These are phyloP conservation scores for Amanita thiersii DNA, from an alignment of 768 basidiomycete species.

Conservation along the genomic window DNA sequence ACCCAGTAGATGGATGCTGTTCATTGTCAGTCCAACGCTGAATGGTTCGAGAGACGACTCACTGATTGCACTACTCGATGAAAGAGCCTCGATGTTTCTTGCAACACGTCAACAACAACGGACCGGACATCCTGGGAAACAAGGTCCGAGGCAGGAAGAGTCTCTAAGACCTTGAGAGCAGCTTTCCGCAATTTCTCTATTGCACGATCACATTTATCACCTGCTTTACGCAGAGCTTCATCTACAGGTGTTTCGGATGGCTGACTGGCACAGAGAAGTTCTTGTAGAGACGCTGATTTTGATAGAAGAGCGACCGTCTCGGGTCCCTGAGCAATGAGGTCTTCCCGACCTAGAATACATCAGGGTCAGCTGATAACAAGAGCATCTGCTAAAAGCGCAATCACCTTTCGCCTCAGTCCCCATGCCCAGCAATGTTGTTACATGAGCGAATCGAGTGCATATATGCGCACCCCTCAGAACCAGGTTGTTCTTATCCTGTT, in stretches of 20 bases:
- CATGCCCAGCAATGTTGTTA: conserved; percentile 2
- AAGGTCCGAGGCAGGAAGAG: conserved; percentile 2
- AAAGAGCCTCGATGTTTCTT: conserved; percentile 24
- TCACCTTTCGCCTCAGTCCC: background rate
- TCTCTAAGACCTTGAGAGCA: conserved; percentile 40
- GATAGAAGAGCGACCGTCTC: background rate
- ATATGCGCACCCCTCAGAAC: conserved; percentile 4
- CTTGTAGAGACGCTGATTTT: conserved; percentile 4
- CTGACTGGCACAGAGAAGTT: conserved; percentile 3
- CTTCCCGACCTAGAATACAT: background rate
- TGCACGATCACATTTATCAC: conserved; percentile 50
- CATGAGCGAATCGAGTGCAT: conserved; percentile 6
- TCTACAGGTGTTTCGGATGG: conserved; percentile 10
- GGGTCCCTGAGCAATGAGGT: background rate
- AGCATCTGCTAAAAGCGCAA: background rate
- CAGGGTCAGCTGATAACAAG: background rate
- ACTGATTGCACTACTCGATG: conserved; percentile 23
- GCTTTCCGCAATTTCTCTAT: conserved; percentile 51
- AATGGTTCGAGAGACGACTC: conserved; percentile 7
- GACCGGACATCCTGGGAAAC: conserved; percentile 3
- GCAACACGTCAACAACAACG: conserved; percentile 22
- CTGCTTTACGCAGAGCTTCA: conserved; percentile 29
- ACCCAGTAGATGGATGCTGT: conserved; percentile 9
- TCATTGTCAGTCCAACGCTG: conserved; percentile 5
- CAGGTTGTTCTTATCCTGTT: background rate